Conservation (phyloP, 2,329 filamentous ascomycete genomes). For the Aspergillus fijiensis region DNA sequence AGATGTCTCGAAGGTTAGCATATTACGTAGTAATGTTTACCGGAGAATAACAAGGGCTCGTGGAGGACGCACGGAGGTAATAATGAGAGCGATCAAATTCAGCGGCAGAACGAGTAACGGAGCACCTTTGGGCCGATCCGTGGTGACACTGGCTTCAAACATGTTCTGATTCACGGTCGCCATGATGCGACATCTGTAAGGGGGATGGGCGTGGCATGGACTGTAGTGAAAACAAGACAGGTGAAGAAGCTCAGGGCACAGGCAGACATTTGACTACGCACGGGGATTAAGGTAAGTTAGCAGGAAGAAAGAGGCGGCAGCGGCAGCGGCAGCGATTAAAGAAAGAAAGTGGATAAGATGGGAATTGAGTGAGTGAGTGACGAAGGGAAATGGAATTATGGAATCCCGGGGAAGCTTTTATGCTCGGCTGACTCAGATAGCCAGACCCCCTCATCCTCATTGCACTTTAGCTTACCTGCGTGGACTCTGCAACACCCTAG, state of each 20-base stretch:
- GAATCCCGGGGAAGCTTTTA: background rate
- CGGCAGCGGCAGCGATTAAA: no score
- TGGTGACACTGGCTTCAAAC: conserved; percentile 39
- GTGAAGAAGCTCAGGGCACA: conserved; percentile 11
- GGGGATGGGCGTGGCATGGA: conserved; percentile 29
- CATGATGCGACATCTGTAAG: conserved; percentile 39
- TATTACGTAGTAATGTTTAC: background rate
- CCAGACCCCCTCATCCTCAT: background rate
- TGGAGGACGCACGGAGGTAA: conserved; percentile 50
- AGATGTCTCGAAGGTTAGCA: conserved; percentile 4
- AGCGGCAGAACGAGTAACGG: conserved; percentile 51
- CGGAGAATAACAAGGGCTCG: background rate
- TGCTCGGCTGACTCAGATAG: background rate
- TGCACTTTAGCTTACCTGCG: background rate
- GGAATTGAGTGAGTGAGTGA: background rate
- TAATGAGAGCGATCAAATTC: conserved; percentile 58
- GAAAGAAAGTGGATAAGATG: background rate
- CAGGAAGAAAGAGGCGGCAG: no score
- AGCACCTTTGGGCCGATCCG: conserved; percentile 29
- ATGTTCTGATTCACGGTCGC: conserved; percentile 44
- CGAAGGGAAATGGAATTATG: background rate
- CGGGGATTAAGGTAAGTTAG: background rate
- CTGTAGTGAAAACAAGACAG: conserved; percentile 14
- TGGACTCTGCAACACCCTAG: background rate
- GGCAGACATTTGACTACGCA: conserved; percentile 1